phyloP scores from a whole-genome alignment of 352 stramenopile genomes.

The Phytophthora cactorum region DNA sequence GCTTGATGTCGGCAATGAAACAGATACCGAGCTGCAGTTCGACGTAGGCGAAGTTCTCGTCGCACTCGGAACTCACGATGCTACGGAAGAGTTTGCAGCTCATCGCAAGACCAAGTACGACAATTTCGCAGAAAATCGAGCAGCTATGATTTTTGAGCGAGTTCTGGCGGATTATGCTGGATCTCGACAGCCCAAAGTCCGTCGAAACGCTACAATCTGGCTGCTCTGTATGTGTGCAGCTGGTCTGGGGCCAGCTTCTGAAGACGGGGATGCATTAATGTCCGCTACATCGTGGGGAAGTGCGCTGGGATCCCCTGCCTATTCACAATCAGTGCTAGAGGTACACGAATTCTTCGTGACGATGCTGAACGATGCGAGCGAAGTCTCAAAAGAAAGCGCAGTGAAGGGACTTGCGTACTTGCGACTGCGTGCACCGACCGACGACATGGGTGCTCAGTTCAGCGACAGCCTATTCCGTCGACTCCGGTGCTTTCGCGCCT shows the following conservation, averaged over 20 bases:
- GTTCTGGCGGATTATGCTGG: conserved; percentile 45
- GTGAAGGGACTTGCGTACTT: conserved; percentile 84
- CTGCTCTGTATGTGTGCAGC: conserved; percentile 73
- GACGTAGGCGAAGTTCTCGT: conserved; percentile 58
- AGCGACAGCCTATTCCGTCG: conserved; percentile 82
- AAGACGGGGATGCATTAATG: neutral
- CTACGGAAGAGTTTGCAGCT: conserved; percentile 25
- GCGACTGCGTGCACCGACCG: conserved; percentile 55
- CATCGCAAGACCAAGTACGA: conserved; percentile 22
- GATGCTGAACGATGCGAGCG: conserved; percentile 78
- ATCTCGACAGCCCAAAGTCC: conserved; percentile 49
- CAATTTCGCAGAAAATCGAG: conserved; percentile 39
- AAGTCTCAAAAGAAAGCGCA: conserved; percentile 73
- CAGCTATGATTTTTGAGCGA: conserved; percentile 45
- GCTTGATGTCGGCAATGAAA: conserved; percentile 33
- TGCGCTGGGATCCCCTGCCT: conserved; percentile 36
- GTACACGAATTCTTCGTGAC: conserved; percentile 83
- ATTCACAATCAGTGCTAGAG: conserved; percentile 42
- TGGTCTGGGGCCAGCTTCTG: conserved; percentile 30
- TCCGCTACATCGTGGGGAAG: conserved; percentile 39
- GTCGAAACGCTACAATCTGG: conserved; percentile 67
- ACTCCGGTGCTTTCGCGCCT: conserved; percentile 80
- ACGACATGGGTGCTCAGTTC: conserved; percentile 65
- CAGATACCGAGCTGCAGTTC: conserved; percentile 59
- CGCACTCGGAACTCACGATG: conserved; percentile 48